A percentile compares a stretch with the other conserved stretches of the same genome.
Conservation (phyloP, 345 rosid species). For the Ceriops decandra region DNA sequence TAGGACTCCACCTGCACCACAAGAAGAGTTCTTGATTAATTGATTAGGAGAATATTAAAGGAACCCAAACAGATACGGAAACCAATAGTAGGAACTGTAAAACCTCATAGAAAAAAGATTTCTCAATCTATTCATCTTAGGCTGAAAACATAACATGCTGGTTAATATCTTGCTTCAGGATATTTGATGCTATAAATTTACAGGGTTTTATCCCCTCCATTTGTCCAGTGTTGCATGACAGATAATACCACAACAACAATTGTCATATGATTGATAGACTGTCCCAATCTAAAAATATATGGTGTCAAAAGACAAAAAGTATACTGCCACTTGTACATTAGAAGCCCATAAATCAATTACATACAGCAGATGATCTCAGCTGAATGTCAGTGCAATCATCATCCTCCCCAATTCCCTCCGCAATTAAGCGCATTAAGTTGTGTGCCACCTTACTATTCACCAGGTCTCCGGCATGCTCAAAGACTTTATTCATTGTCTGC, state of each 20-base stretch:
- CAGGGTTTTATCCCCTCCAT: no score
- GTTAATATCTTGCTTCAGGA: not conserved
- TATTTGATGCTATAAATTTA: not conserved
- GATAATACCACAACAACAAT: no score
- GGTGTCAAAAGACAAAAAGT: not conserved
- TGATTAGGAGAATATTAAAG: not conserved
- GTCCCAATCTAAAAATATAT: not conserved
- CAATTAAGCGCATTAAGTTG: conserved; percentile 92
- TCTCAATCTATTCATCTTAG: not conserved
- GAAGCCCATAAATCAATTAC: conserved; percentile 10
- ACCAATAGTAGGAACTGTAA: no score
- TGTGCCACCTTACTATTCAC: conserved; percentile 93
- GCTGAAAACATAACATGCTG: not conserved
- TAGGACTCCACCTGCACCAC: conserved; percentile 84
- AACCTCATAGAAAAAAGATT: not conserved
- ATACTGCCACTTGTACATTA: not conserved
- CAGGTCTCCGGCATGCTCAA: conserved; percentile 96
- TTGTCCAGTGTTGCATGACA: no score
- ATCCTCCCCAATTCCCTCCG: conserved; percentile 96
- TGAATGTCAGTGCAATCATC: conserved; percentile 81
- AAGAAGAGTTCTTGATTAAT: not conserved
- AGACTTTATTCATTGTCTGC: conserved; percentile 94
- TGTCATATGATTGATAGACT: no score
- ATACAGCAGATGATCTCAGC: conserved; percentile 94
- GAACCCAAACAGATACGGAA: not conserved